These are phyloP conservation scores for Annona squamosa DNA, from an alignment of 164 flowering plant species.

Conservation along the genomic window DNA sequence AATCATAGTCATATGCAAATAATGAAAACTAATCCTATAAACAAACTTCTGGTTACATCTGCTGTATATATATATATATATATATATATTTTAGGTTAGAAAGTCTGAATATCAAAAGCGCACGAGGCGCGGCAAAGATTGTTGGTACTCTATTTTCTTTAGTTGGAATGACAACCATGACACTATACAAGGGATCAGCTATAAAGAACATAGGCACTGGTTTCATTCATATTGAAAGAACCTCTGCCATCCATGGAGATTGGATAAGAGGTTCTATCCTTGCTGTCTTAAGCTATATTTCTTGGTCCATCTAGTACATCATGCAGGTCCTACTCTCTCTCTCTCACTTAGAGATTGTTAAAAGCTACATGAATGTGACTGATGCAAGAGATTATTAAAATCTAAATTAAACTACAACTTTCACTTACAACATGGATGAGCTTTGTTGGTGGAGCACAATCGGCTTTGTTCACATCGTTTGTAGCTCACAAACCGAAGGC, in stretches of 20 bases:
- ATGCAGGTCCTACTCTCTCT: slow-evolving; percentile 54
- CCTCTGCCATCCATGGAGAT: slow-evolving; percentile 31
- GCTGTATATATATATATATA: slow-evolving; percentile 41
- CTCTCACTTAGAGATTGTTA: neutral
- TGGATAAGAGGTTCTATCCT: slow-evolving; percentile 84
- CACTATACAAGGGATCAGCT: slow-evolving; percentile 61
- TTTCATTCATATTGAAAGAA: slow-evolving; percentile 40
- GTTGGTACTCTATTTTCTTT: slow-evolving; percentile 66
- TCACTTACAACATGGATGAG: slow-evolving; percentile 84
- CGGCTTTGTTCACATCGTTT: slow-evolving; percentile 55
- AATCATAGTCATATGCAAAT: too few relatives aligned
- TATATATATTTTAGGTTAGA: slow-evolving; percentile 47
- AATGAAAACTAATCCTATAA: too few relatives aligned
- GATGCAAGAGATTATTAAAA: neutral
- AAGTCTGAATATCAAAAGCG: slow-evolving; percentile 35
- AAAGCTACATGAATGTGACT: neutral
- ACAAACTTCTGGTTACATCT: too few relatives aligned
- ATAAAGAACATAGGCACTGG: slow-evolving; percentile 36
- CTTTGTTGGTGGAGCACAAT: slow-evolving; percentile 69
- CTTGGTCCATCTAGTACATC: slow-evolving; percentile 71
- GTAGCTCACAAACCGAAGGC: slow-evolving; percentile 37
- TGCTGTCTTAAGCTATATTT: slow-evolving; percentile 54
- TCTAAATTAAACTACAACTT: slow-evolving; percentile 28
- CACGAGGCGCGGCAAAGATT: slow-evolving; percentile 59
- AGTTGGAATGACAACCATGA: slow-evolving; percentile 69